Conservation (phyloP, 208 protist species). For the Leishmania braziliensis region DNA sequence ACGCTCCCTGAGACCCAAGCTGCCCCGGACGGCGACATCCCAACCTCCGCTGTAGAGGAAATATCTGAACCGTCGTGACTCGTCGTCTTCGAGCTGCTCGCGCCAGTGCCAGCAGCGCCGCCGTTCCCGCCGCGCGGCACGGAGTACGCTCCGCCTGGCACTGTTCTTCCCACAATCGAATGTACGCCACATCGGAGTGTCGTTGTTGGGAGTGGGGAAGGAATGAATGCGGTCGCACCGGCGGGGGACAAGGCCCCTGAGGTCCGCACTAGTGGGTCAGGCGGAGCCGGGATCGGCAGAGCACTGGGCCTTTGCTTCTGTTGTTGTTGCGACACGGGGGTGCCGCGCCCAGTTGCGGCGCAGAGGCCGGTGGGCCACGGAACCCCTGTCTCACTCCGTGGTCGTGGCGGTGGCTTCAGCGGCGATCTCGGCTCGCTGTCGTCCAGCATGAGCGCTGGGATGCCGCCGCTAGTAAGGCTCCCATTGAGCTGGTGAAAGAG, state of each 20-base stretch:
- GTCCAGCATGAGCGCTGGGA: slow-evolving; percentile 13
- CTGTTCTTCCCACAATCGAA: too few species aligned
- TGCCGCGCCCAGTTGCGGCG: background rate
- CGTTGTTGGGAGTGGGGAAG: background rate
- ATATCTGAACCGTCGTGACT: background rate
- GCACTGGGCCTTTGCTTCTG: background rate
- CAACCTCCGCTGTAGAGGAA: background rate
- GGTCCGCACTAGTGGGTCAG: background rate
- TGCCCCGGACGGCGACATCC: background rate
- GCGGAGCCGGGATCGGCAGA: background rate
- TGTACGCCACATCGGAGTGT: background rate
- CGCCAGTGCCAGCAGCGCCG: background rate
- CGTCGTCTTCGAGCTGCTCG: background rate
- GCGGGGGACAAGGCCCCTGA: background rate
- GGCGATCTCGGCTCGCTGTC: background rate
- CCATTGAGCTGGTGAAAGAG: background rate
- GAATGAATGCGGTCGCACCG: background rate
- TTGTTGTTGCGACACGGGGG: background rate
- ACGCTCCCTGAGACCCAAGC: background rate
- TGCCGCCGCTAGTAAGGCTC: background rate
- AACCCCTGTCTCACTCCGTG: background rate
- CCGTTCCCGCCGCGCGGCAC: background rate
- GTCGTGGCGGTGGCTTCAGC: background rate
- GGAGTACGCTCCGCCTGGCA: background rate
- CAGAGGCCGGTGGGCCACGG: background rate